Evolutionary conservation across 2,329 filamentous ascomycete genomes (phyloP).

Genomic region (Nannizzia gypsea): DNA sequence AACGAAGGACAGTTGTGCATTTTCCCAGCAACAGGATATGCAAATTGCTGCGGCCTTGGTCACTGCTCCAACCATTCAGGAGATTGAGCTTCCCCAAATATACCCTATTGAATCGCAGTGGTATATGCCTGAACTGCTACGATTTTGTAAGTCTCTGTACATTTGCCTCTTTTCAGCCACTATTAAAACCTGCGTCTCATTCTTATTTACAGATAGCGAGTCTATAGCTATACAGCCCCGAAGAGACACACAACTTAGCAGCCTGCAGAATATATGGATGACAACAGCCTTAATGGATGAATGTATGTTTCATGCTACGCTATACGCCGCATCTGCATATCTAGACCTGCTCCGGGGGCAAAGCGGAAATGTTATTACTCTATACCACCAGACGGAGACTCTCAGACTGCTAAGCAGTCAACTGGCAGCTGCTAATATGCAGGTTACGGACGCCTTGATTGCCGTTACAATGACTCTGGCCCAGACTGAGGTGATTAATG

Average conservation of each 20-base stretch:
- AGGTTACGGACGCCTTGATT: constrained; percentile 6
- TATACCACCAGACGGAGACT: constrained; percentile 8
- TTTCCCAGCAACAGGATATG: not conserved
- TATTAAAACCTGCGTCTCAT: no score
- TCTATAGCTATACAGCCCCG: not conserved
- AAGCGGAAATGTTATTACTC: constrained; percentile 6
- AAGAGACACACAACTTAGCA: not conserved
- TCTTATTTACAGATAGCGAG: not conserved
- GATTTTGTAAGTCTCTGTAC: constrained; percentile 8
- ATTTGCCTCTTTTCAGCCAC: no score
- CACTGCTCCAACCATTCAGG: not conserved
- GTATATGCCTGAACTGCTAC: constrained; percentile 9
- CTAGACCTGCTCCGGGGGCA: constrained; percentile 6
- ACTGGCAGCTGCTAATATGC: not conserved
- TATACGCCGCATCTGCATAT: constrained; percentile 9
- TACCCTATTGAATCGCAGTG: constrained; percentile 6
- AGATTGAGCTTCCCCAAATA: constrained; percentile 3
- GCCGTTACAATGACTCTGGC: constrained; percentile 7
- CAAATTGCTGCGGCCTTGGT: not conserved
- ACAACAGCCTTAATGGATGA: constrained; percentile 2
- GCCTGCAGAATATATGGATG: constrained; percentile 8
- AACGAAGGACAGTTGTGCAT: not conserved
- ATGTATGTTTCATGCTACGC: constrained; percentile 10
- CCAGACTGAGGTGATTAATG: constrained; percentile 8
- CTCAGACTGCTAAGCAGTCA: constrained; percentile 4